phyloP scores from a whole-genome alignment of 1,284 basidiomycete genomes.

The Agaricales sp. region DNA sequence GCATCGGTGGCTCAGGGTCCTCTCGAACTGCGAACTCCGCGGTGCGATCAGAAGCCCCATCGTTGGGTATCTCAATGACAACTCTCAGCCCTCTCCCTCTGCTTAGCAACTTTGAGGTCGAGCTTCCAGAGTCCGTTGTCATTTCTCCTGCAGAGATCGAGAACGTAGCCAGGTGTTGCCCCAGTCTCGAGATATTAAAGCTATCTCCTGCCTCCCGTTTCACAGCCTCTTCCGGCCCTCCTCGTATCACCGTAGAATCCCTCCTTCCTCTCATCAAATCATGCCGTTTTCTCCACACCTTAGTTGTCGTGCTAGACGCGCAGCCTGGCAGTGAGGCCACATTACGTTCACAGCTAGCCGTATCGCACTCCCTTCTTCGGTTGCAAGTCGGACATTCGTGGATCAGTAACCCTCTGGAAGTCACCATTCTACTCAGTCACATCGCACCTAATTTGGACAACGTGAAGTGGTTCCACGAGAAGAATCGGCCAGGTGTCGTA shows the following conservation, averaged over 20 bases:
- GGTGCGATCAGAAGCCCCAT: constrained; percentile 44
- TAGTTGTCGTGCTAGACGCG: constrained; percentile 56
- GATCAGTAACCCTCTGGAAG: constrained; percentile 53
- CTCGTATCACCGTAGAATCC: constrained; percentile 47
- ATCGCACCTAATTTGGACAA: constrained; percentile 57
- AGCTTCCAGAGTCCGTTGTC: constrained; percentile 62
- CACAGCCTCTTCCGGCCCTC: constrained; percentile 36
- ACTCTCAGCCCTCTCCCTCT: constrained; percentile 41
- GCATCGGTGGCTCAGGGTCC: constrained; percentile 47
- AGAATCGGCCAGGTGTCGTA: constrained; percentile 55
- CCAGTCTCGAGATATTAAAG: constrained; percentile 52
- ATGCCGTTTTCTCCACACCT: constrained; percentile 51
- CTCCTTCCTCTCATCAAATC: constrained; percentile 43
- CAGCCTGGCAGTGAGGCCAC: constrained; percentile 33
- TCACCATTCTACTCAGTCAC: constrained; percentile 63
- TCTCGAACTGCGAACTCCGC: constrained; percentile 60
- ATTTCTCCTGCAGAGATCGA: constrained; percentile 50
- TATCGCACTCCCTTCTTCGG: constrained; percentile 53
- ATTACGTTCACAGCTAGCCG: constrained; percentile 32
- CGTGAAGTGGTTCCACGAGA: constrained; percentile 65
- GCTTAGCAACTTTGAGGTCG: constrained; percentile 54
- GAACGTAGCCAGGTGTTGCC: constrained; percentile 47
- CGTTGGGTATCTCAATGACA: constrained; percentile 47
- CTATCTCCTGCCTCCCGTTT: constrained; percentile 61
- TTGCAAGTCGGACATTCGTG: constrained; percentile 67